These are phyloP conservation scores for Lactuca sativa DNA, from an alignment of 129 eudicot species.

Conservation along the genomic window DNA sequence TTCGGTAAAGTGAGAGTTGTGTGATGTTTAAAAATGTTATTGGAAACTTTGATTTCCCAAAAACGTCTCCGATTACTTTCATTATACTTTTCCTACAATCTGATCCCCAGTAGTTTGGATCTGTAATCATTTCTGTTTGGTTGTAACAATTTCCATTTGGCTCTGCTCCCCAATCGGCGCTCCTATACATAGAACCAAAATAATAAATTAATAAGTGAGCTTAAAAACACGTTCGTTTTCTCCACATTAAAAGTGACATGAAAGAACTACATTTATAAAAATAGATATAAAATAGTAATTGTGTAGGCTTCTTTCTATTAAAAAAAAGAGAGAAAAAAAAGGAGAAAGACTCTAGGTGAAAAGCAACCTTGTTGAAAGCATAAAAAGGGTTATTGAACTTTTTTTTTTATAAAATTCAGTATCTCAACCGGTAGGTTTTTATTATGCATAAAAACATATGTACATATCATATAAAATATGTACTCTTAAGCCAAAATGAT, in stretches of 20 bases:
- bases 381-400: too few species aligned
- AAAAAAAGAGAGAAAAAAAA: too few species aligned
- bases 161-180: constrained; percentile 81
- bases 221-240: neutral
- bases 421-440: too few species aligned
- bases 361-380: neutral
- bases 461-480: too few species aligned
- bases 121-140: constrained; percentile 66
- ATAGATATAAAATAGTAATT: too few species aligned
- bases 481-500: neutral
- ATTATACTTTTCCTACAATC: constrained; percentile 68
- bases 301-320: neutral
- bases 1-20: constrained; percentile 66
- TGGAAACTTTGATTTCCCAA: constrained; percentile 58
- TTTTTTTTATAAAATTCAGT: too few species aligned
- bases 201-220: neutral
- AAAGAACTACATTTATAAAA: neutral
- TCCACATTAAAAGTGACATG: neutral
- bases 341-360: neutral
- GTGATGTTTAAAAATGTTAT: constrained; percentile 75
- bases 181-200: constrained; percentile 38
- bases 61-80: constrained; percentile 54
- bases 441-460: neutral
- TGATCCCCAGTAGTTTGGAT: constrained; percentile 79
- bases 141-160: constrained; percentile 76